A percentile compares a stretch with the other conserved stretches of the same genome.
Evolutionary conservation across 176 grass and related monocot species (phyloP).

Genomic region (Dactylis glomerata): DNA sequence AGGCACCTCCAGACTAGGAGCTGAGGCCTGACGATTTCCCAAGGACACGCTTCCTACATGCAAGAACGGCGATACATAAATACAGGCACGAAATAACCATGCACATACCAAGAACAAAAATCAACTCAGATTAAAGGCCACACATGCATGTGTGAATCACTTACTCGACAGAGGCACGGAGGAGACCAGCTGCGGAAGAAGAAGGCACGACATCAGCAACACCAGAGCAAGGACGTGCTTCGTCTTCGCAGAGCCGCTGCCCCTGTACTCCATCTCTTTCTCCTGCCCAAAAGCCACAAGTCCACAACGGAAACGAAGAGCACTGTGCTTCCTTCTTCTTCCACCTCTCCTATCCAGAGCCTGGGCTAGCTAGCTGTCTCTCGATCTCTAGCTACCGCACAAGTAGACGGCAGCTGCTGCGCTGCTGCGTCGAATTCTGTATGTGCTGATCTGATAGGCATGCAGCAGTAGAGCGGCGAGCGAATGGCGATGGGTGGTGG

Average conservation of each 20-base stretch:
- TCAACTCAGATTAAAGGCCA: neutral
- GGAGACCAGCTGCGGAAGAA: slow-evolving; percentile 37
- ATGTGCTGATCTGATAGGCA: neutral
- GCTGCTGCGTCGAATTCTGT: neutral
- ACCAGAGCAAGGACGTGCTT: slow-evolving; percentile 20
- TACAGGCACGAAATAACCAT: neutral
- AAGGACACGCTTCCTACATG: slow-evolving; percentile 48
- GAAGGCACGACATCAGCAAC: slow-evolving; percentile 37
- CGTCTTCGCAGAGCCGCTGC: neutral
- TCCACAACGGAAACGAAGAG: neutral
- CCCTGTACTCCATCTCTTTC: neutral
- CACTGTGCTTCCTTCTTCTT: neutral
- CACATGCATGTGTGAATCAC: neutral
- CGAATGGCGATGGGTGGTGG: slow-evolving; percentile 1
- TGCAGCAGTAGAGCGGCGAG: slow-evolving; percentile 12
- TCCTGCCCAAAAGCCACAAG: neutral
- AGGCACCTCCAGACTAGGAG: neutral
- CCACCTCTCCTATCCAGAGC: neutral
- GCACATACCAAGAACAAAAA: neutral
- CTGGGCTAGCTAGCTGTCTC: neutral
- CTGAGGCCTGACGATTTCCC: slow-evolving; percentile 27
- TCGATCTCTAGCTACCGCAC: neutral
- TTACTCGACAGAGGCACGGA: slow-evolving; percentile 70
- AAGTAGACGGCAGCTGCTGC: neutral
- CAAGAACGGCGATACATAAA: neutral